These are phyloP conservation scores for Suillus brevipes DNA, from an alignment of 768 basidiomycete species.

Conservation along the genomic window DNA sequence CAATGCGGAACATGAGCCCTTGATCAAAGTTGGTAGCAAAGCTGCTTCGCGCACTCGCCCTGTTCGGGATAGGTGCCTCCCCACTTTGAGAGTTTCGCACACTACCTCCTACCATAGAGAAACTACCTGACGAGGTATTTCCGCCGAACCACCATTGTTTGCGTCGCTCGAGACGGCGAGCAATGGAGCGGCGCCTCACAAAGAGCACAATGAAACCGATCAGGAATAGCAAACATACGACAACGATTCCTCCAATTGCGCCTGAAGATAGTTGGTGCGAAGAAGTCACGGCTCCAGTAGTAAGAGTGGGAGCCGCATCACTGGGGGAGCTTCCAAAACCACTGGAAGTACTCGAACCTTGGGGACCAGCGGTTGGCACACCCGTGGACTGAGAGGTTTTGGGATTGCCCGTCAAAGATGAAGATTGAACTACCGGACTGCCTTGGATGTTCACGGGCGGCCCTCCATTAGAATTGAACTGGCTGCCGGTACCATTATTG, in stretches of 20 bases:
- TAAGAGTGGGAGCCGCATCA: constrained; percentile 16
- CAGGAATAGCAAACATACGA: constrained; percentile 31
- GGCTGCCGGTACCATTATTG: background rate
- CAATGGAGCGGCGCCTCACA: constrained; percentile 46
- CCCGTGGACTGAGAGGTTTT: background rate
- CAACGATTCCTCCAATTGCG: constrained; percentile 48
- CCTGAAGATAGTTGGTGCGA: constrained; percentile 40
- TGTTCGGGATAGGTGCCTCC: constrained; percentile 21
- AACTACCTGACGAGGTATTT: constrained; percentile 10
- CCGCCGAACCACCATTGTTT: constrained; percentile 47
- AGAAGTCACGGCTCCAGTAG: constrained; percentile 11
- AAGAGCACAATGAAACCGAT: constrained; percentile 41
- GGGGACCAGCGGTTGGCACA: constrained; percentile 2
- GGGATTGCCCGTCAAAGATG: background rate
- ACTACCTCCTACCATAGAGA: constrained; percentile 14
- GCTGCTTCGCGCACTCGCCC: constrained; percentile 51
- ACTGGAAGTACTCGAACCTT: constrained; percentile 14
- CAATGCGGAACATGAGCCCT: constrained; percentile 26
- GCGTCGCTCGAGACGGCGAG: constrained; percentile 43
- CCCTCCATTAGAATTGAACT: background rate
- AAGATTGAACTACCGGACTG: constrained; percentile 1
- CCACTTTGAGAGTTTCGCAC: constrained; percentile 16
- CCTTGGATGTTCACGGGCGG: background rate
- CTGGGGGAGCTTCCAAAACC: constrained; percentile 15
- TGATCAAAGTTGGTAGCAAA: constrained; percentile 65